Evolutionary conservation across 2,329 filamentous ascomycete species (phyloP), one percentile per base, ranked within the genome.

Genomic region (Colletotrichum aenigma): DNA sequence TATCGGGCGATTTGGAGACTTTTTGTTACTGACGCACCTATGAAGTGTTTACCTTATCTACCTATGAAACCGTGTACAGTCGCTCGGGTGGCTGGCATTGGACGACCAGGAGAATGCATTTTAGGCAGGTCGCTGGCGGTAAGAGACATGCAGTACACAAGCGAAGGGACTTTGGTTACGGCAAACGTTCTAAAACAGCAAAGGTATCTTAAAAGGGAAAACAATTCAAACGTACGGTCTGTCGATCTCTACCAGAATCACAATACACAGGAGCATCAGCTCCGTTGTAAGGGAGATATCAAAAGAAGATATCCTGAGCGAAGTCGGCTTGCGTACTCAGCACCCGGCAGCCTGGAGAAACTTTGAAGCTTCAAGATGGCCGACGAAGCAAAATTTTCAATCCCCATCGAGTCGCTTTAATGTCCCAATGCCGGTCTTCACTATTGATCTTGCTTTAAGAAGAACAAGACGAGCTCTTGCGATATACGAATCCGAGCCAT

Each of bases 191-290:
- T n/a, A 48, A 48, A 48, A 48, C 18, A 48, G 43, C n/a, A 21
- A 48, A 48, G n/a, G 43, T n/a, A 48, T 13, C 43, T 48, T 1
- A n/a, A 48, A 21, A 48, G 43, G 43, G 43, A 48, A 18, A 48
- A 48, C 43, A 21, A 48, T 12, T 48, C 43, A 0, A 48, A 6
- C 10, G 6, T 48, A 21, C 43, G 18, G n/a, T 48, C 43, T 21
- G 43, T 48, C 10, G 43, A 48, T 48, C n/a, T 48, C n/a, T 48
- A 0, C 43, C 10, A 48, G 43, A 48, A 48, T 21, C 0, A 48
- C 9, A n/a, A 9, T 12, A 0, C 43, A 21, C 0, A 48, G n/a
- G 43, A 48, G 43, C n/a, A 48, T 48, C n/a, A n/a, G 0, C 43
- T 48, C 43, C 43, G 43, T 48, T 0, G 10, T 3, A 48, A 21